Base-by-base conservation (phyloP, 805 yeast species). In the Spathaspora passalidarum region DNA sequence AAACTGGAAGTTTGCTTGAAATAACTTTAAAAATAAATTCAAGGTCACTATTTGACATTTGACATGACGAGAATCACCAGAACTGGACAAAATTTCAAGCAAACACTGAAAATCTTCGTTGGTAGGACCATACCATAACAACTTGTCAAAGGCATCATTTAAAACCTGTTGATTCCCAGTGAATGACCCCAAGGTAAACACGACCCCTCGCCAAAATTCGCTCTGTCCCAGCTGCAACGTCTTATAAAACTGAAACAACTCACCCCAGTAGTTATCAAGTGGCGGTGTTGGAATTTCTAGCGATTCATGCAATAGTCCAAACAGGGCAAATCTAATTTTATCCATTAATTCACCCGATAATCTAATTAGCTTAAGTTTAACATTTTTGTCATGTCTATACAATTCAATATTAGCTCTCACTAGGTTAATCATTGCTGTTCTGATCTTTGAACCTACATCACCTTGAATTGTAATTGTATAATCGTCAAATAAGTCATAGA, bases 401-500 rank as follows among this genome's bases (percentile, higher is more conserved):
- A 26, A 23, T 11, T 26, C 4, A 2, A 19, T 38, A 3, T 55
- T 32, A 50, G 75, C 70, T 1, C 52, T 36, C 0, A 83, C 60
- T 2, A 81, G 55, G 5, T 53, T 32, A 2, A 86, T 59, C 1
- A 83, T 69, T 0, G 83, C 73, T 1, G 59, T 51, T 40, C 98
- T 68, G 1, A 89, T 77, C 54, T 81, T 76, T 40, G 88, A 79
- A 2, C 98, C 98, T n/a, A 90, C 91, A 65, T 91, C 98, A 8
- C 98, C 98, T 56, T 88, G 86, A 21, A 80, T 79, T 0, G 92
- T 86, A 2, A 78, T 66, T 0, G 96, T 80, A 60, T 90, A 89
- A 55, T 91, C 97, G 50, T 84, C 83, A 11, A 92, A 62, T 26
- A 79, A 76, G 1, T 50, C 52, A 1, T 75, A 37, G 23, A 63